phyloP scores from a whole-genome alignment of 1,139 yeast species.

The Magnusiomyces sp. region DNA sequence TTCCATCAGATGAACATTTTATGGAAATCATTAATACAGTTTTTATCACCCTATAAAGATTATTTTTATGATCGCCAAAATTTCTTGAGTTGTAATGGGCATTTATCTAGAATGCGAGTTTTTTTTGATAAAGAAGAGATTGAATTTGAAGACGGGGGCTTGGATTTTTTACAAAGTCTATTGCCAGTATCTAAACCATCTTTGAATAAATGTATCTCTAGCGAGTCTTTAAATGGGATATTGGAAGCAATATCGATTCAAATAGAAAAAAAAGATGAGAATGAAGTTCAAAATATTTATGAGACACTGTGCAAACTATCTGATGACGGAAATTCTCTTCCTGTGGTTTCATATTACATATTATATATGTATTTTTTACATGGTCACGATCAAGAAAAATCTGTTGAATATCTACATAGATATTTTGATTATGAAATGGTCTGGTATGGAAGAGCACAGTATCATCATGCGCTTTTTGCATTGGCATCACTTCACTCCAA shows the following conservation, averaged over 20 bases:
- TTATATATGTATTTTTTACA: conserved; percentile 56
- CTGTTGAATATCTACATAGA: conserved; percentile 64
- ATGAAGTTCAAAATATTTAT: conserved; percentile 35
- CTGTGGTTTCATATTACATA: conserved; percentile 60
- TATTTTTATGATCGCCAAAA: background rate
- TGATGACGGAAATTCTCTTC: conserved; percentile 42
- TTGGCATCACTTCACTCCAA: conserved; percentile 71
- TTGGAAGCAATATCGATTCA: conserved; percentile 50
- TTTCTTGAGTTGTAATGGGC: too few relatives aligned
- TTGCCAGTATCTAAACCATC: conserved; percentile 3
- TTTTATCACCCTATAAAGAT: conserved; percentile 33
- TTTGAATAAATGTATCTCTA: conserved; percentile 32
- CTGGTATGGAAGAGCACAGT: conserved; percentile 51
- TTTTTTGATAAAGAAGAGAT: background rate
- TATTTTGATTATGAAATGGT: conserved; percentile 85
- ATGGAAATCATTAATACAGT: conserved; percentile 48
- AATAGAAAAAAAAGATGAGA: conserved; percentile 38
- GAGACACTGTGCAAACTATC: conserved; percentile 33
- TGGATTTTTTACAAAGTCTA: conserved; percentile 1
- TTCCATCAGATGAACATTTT: conserved; percentile 49
- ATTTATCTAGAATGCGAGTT: background rate
- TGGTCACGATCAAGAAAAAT: conserved; percentile 60
- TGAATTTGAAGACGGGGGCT: background rate
- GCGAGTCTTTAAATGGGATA: conserved; percentile 44
- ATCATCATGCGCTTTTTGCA: conserved; percentile 76